Percentiles rank a stretch among this genome's conserved stretches.
Evolutionary conservation across 2,329 filamentous ascomycete genomes (phyloP).

Genomic region (Sporothrix brunneoviolacea): DNA sequence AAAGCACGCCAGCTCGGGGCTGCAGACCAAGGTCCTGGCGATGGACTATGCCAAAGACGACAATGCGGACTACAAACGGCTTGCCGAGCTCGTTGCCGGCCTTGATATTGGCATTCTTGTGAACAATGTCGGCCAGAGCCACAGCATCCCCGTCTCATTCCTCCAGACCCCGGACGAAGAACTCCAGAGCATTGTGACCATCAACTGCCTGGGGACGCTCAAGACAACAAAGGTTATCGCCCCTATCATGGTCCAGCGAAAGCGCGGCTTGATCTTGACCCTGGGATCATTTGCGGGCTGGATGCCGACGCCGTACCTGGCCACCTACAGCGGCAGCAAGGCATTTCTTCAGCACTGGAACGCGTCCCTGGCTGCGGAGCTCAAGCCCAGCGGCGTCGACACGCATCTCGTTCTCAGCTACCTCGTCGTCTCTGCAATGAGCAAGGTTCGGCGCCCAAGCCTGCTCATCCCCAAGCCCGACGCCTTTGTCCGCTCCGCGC

Average conservation of each 20-base stretch:
- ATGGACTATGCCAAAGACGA: slow-evolving; percentile 88
- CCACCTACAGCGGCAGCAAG: slow-evolving; percentile 96
- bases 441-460: slow-evolving; percentile 79
- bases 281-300: slow-evolving; percentile 97
- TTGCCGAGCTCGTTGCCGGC: slow-evolving; percentile 61
- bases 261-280: slow-evolving; percentile 82
- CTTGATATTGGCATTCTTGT: slow-evolving; percentile 82
- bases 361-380: slow-evolving; percentile 73
- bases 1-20: slow-evolving; percentile 53
- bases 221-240: slow-evolving; percentile 80
- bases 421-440: slow-evolving; percentile 93
- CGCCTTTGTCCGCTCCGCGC: slow-evolving; percentile 69
- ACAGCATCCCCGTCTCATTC: slow-evolving; percentile 88
- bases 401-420: slow-evolving; percentile 92
- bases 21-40: slow-evolving; percentile 70
- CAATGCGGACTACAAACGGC: slow-evolving; percentile 69
- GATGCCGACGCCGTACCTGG: slow-evolving; percentile 83
- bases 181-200: slow-evolving; percentile 82
- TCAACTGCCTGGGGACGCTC: slow-evolving; percentile 90
- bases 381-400: slow-evolving; percentile 72
- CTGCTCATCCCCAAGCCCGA: slow-evolving; percentile 73
- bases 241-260: slow-evolving; percentile 76
- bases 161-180: slow-evolving; percentile 70
- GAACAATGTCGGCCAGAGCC: slow-evolving; percentile 95
- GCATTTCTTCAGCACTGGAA: slow-evolving; percentile 98